Evolutionary conservation across 225 moss, liverwort and hornwort species (phyloP), one percentile per base, ranked within the genome.

Genomic region (Climacium dendroides): DNA sequence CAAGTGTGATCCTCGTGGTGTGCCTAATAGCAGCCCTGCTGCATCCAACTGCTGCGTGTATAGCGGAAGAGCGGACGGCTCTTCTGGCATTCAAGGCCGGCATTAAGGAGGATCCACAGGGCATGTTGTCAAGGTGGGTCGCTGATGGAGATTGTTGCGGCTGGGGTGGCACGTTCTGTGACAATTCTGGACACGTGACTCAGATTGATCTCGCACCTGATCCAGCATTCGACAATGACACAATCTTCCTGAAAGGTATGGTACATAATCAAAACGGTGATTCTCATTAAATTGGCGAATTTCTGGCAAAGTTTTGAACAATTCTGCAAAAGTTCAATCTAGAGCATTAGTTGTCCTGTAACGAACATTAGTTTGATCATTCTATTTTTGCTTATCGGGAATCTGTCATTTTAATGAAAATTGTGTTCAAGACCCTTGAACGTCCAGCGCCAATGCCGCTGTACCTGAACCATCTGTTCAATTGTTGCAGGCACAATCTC

Each of bases 21-120:
- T 53, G 65, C 50, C 29, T 87, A 24, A 37, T 91, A 28, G 87
- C 58, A 7, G 85, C 43, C 4, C 58, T 91, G 58, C 5, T 81
- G 71, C 85, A 78, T 17, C 78, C 61, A 59, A 58, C 67, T 72
- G 78, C 48, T 76, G 89, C 90, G 24, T 92, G 92, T 15, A 34
- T 81, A 71, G 37, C 90, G n/a, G 64, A 8, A 23, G 92, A 92
- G 80, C 86, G 88, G 2, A 35, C 48, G 7, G 88, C 92, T 19
- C 91, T 92, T 41, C 61, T 91, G 84, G 87, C 71, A 17, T 91
- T 90, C 85, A 89, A 92, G 37, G 85, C 85, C 13, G 84, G 85
- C 39, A 89, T 89, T 5, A 73, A 16, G 66, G 53, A n/a, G 11
- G 92, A 91, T 79, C 58, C 89, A 22, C 45, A 82, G 55, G 83